Base-by-base conservation (phyloP, 2,329 filamentous ascomycete species). In the Dactylellina leptospora region DNA sequence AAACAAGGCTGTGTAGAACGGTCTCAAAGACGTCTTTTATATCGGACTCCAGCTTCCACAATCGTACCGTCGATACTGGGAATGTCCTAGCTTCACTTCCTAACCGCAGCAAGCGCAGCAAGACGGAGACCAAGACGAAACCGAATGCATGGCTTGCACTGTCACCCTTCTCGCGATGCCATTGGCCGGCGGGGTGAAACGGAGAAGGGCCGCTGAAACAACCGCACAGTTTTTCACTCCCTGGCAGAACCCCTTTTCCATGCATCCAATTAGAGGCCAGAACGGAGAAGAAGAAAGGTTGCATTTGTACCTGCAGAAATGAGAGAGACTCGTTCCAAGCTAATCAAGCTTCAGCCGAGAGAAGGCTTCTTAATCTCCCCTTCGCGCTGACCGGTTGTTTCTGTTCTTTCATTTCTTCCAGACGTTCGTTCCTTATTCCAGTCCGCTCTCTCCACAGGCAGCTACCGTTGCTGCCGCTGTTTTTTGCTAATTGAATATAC, bases 101-200 rank as follows among this genome's bases (percentile, higher is more conserved):
- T 61, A 68, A 54, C 50, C 55, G 55, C 63, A 54, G 55, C 55
- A 61, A 61, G 55, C 55, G 62, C 62, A 66, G n/a, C n/a, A n/a
- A n/a, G n/a, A n/a, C n/a, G n/a, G n/a, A n/a, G n/a, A n/a, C n/a
- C n/a, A n/a, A n/a, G n/a, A n/a, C n/a, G n/a, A n/a, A n/a, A n/a
- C n/a, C n/a, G n/a, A n/a, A n/a, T n/a, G n/a, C n/a, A n/a, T n/a
- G n/a, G n/a, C n/a, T n/a, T n/a, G n/a, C n/a, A n/a, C n/a, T n/a
- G n/a, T n/a, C n/a, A n/a, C n/a, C n/a, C n/a, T n/a, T n/a, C n/a
- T n/a, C n/a, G n/a, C n/a, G n/a, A n/a, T 33, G 23, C 51, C 18
- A 70, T 70, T 70, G 64, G 64, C 16, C 44, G 28, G 56, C 22
- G 22, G 23, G 38, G 55, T 70, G 64, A 70, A 70, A 70, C 64